Percentiles rank a stretch among this genome's conserved stretches.
These are phyloP conservation scores for Phaffia australis DNA, from an alignment of 768 basidiomycete species.

Conservation along the genomic window DNA sequence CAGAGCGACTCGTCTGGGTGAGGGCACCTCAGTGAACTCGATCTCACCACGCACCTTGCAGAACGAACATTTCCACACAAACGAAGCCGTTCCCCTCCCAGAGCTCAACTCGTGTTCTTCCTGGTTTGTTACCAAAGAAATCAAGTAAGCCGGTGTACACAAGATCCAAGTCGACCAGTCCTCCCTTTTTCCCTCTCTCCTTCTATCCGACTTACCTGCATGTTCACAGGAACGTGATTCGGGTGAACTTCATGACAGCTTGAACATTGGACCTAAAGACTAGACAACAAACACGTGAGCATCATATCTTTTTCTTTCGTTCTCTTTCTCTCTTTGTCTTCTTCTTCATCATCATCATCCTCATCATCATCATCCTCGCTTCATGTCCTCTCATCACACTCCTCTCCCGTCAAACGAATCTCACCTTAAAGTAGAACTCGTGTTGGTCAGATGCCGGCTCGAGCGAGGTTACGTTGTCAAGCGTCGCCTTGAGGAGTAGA, in stretches of 20 bases:
- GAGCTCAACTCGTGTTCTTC: conserved; percentile 21
- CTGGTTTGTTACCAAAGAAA: not conserved
- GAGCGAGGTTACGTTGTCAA: conserved; percentile 23
- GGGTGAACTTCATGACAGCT: conserved; percentile 22
- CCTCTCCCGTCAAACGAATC: not conserved
- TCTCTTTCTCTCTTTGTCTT: too few species aligned
- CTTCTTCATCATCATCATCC: too few species aligned
- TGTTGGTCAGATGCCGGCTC: conserved; percentile 15
- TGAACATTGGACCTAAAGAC: conserved; percentile 17
- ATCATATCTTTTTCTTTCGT: too few species aligned
- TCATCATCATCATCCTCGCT: too few species aligned
- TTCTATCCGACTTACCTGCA: conserved; percentile 7
- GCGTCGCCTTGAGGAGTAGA: conserved; percentile 24
- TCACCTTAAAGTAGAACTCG: conserved; percentile 23
- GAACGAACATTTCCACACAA: conserved; percentile 26
- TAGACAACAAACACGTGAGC: too few species aligned
- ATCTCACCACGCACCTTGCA: conserved; percentile 21
- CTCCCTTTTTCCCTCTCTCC: not conserved
- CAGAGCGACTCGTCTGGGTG: not conserved
- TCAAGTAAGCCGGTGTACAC: too few species aligned
- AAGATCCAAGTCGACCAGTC: too few species aligned
- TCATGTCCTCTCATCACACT: too few species aligned
- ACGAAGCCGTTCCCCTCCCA: conserved; percentile 16
- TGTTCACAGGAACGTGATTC: conserved; percentile 17
- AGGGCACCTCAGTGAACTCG: not conserved